A percentile compares a stretch with the other conserved stretches of the same genome.
Conservation (phyloP, 73 alveolate genomes). For the Chromera velia region DNA sequence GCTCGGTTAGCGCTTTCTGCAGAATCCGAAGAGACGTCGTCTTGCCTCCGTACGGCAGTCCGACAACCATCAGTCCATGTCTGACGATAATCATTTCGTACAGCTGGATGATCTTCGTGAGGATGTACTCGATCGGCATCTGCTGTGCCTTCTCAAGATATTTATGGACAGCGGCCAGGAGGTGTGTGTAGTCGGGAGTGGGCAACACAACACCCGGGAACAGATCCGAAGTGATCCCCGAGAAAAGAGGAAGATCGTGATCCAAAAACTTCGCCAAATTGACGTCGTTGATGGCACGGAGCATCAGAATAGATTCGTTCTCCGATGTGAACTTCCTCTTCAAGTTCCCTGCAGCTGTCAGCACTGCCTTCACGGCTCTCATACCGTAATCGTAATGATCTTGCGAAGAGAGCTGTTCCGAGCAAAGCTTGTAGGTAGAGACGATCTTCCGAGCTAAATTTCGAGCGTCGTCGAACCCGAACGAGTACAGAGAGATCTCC, state of each 20-base stretch:
- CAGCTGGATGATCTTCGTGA: conserved; percentile 87
- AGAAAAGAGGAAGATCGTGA: conserved; percentile 89
- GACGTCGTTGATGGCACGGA: conserved; percentile 94
- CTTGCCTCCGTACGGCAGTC: conserved; percentile 96
- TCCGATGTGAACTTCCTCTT: conserved; percentile 80
- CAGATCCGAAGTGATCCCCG: conserved; percentile 88
- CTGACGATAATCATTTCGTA: conserved; percentile 95
- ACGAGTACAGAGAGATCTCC: conserved; percentile 83
- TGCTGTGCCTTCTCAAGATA: conserved; percentile 65
- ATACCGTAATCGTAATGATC: conserved; percentile 98
- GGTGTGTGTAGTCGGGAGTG: conserved; percentile 81
- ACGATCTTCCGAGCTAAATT: conserved; percentile 76
- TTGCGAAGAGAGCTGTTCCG: conserved; percentile 88
- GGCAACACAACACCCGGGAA: conserved; percentile 96
- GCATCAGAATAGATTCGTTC: conserved; percentile 83
- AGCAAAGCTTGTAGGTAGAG: conserved; percentile 64
- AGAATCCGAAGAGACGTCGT: conserved; percentile 85
- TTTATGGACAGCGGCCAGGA: conserved; percentile 70
- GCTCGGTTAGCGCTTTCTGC: conserved; percentile 82
- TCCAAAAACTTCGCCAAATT: conserved; percentile 92
- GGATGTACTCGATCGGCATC: conserved; percentile 83
- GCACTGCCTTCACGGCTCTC: conserved; percentile 96
- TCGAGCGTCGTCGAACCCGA: conserved; percentile 88
- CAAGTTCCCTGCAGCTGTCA: conserved; percentile 94
- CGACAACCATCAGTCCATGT: conserved; percentile 99